Base-by-base conservation (phyloP, 306 rosid genomes). In the Glycine tomentella region DNA sequence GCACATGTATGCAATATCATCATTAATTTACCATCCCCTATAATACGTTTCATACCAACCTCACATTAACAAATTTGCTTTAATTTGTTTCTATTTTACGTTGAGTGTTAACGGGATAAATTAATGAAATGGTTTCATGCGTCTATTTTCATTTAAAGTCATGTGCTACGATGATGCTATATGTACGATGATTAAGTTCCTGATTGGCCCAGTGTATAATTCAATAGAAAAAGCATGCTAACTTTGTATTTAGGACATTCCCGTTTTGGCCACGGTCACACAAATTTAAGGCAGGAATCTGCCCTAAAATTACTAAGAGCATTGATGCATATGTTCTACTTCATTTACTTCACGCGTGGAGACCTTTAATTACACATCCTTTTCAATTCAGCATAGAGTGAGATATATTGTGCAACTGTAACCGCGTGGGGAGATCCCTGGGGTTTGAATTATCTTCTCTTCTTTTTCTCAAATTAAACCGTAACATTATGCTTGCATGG, bases 381-480 rank as follows among this genome's bases (percentile, higher is more conserved):
- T 62, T 48, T 63, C 72, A 76, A 25, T 13, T 76, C 50, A 76
- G 58, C 5, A 12, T 38, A 31, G 8, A 13, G 17, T 9, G 11
- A 48, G 11, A 49, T 48, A 63, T 50, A 15, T 63, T 76, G 50
- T 63, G 72, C 17, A 17, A 63, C 11, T 76, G 62, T 76, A 34
- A 57, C 9, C 59, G 61, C 48, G 11, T 9, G 68, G 4, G 3
- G 31, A 16, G 34, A 38, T 38, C 42, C 3, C 12, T 2, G 2
- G 69, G 67, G 45, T 58, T 75, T 44, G 31, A 68, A 58, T 62
- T 62, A 31, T 46, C 65, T 75, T n/a, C 25, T 42, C 56, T 56
- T 57, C 20, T 4, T 52, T 52, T 14, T 14, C 15, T 3, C 53
- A 49, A 49, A 49, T 52, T 13, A 52, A 52, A 52, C 17, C 17